Evolutionary conservation across 2,329 filamentous ascomycete genomes (phyloP).

Genomic region (Colletotrichum echinochloae): DNA sequence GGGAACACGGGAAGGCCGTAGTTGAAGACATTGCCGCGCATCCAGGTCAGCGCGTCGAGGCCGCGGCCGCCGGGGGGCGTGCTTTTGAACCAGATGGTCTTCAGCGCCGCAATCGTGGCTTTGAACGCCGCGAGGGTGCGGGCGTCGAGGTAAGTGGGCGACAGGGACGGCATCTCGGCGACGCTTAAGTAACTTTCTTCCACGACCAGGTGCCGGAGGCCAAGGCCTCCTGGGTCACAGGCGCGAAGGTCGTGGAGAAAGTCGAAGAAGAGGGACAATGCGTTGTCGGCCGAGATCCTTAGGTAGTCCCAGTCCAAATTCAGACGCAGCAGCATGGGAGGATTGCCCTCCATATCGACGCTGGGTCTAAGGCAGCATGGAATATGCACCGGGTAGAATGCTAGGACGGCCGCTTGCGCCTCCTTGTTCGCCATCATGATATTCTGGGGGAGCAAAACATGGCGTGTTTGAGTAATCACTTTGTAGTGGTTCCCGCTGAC

Average conservation of each 20-base stretch:
- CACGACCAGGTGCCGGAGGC: slow-evolving; percentile 20
- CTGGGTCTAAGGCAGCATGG: slow-evolving; percentile 11
- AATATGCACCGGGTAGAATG: slow-evolving; percentile 19
- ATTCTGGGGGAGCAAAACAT: background rate
- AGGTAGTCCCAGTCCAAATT: slow-evolving; percentile 30
- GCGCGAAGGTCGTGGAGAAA: slow-evolving; percentile 33
- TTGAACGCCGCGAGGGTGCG: slow-evolving; percentile 1
- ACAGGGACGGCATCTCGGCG: background rate
- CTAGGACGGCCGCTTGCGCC: background rate
- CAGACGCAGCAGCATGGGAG: background rate
- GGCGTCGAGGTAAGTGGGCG: background rate
- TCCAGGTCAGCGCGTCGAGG: slow-evolving; percentile 17
- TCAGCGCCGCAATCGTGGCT: slow-evolving; percentile 3
- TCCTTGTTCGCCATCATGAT: slow-evolving; percentile 14
- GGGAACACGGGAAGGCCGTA: slow-evolving; percentile 26
- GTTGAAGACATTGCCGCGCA: slow-evolving; percentile 22
- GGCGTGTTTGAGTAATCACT: background rate
- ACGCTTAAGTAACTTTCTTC: background rate
- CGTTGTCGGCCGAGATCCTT: background rate
- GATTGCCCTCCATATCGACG: background rate
- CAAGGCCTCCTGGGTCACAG: slow-evolving; percentile 10
- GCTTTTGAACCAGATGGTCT: slow-evolving; percentile 30
- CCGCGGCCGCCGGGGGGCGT: slow-evolving; percentile 9
- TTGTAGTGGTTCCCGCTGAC: slow-evolving; percentile 23
- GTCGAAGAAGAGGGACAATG: background rate